Percentiles rank a stretch among this genome's conserved stretches.
phyloP scores from a whole-genome alignment of 495 filamentous ascomycete genomes.

The Hyaloscypha variabilis region DNA sequence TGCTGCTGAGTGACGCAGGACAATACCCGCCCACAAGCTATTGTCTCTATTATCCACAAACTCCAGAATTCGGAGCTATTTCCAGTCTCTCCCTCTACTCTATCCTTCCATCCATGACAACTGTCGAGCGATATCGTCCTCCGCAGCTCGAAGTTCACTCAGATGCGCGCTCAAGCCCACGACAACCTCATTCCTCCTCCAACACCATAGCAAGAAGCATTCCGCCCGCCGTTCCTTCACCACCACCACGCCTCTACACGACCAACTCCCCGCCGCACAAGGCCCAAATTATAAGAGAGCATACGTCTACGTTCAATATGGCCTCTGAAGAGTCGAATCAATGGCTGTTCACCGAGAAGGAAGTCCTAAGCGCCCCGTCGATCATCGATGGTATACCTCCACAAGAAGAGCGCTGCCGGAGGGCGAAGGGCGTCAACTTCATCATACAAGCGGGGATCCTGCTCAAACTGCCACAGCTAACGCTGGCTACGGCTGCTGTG shows the following conservation, averaged over 20 bases:
- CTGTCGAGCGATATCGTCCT: conserved; percentile 53
- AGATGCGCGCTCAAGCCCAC: conserved; percentile 38
- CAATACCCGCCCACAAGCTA: neutral
- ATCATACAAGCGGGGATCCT: conserved; percentile 92
- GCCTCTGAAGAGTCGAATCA: conserved; percentile 51
- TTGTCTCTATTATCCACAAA: neutral
- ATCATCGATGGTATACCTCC: conserved; percentile 78
- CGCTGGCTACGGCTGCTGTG: conserved; percentile 86
- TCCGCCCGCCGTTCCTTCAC: conserved; percentile 55
- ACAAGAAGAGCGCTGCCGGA: conserved; percentile 73
- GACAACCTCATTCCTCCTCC: conserved; percentile 43
- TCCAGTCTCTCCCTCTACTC: neutral
- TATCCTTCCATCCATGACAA: conserved; percentile 42
- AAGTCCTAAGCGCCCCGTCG: conserved; percentile 80
- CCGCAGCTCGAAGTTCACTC: conserved; percentile 42
- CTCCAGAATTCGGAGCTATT: neutral
- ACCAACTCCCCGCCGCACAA: conserved; percentile 52
- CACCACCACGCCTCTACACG: conserved; percentile 50
- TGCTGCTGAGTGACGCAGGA: neutral
- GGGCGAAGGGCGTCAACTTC: conserved; percentile 93
- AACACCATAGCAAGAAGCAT: conserved; percentile 46
- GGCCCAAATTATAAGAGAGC: conserved; percentile 39
- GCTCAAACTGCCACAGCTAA: conserved; percentile 89
- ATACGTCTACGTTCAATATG: conserved; percentile 29
- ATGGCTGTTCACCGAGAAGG: conserved; percentile 88